Base-by-base conservation (phyloP, 2,329 filamentous ascomycete species). In the Graphium sp. region DNA sequence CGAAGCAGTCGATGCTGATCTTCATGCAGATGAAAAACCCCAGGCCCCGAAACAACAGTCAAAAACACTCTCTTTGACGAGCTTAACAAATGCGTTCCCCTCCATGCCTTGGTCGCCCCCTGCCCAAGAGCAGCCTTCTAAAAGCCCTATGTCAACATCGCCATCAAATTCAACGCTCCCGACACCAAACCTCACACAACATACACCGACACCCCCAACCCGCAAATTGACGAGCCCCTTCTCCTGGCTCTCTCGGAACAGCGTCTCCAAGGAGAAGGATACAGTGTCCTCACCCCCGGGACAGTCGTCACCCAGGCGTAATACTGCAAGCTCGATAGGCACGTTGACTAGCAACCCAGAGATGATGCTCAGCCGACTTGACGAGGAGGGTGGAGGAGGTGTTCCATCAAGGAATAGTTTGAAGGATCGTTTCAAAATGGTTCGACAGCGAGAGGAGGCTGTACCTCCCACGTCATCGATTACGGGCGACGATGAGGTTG, bases 211-310 rank as follows among this genome's bases (percentile, higher is more conserved):
- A 13, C 53, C 60, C 3, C 53, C 58, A 9, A 39, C 65, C 34
- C 63, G 83, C 44, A 92, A 89, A 49, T 66, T 91, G 31, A 85
- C 81, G 7, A 82, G 81, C 39, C 82, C 79, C n/a, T 91, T 92
- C 42, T 71, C 81, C 22, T 87, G 81, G 74, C 64, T 91, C 22
- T 82, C 81, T 18, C 62, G 82, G 39, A 75, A 64, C 47, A 68
- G 71, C 8, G 61, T 63, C 20, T 57, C 54, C 29, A 74, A 74
- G 41, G 57, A 62, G 4, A 64, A 65, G 37, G 61, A 70, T 7
- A 42, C 46, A 13, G 48, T 58, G 23, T 62, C 68, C 29, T 64
- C 72, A 9, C 63, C 67, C 5, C 64, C 76, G 22, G 42, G 42
- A 26, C 43, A 40, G 34, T 38, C 32, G 44, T 63, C 34, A 55